Evolutionary conservation across 225 moss, liverwort and hornwort species (phyloP), one percentile per base, ranked within the genome.

Genomic region (Climacium dendroides): DNA sequence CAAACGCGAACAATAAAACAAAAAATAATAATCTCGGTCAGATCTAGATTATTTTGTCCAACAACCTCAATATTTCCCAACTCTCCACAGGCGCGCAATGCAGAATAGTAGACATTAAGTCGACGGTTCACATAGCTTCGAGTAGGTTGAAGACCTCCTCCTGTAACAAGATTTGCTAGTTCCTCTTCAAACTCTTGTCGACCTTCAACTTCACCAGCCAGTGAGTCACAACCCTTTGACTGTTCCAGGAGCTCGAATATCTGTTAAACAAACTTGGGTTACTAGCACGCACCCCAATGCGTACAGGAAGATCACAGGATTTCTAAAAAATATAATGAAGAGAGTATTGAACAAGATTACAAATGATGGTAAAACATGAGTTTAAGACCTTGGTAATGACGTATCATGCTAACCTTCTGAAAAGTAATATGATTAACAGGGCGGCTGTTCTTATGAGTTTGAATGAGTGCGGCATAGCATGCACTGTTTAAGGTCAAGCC

Each of bases 201-300:
- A 26, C 61, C 73, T 90, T 95, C 97, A 76, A 53, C 86, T 84
- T 92, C 94, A 81, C 91, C 89, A 60, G 95, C 86, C 37, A 92
- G 87, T 70, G 91, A 86, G 84, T 90, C 93, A 86, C 94, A 94
- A 41, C 91, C 89, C 87, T 96, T 95, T 45, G 96, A 96, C 74
- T 95, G 96, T 81, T 97, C 95, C 82, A 97, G 85, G 41, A 97
- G 79, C 85, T 96, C 97, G 89, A 96, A 94, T 74, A 97, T 97
- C 96, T 96, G 92, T 83, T 85, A 35, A 81, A 88, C 47, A 69
- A 85, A 85, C 54, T 60, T 69, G 30, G 13, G 54, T 70, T 54
- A 83, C 43, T 80, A 61, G 75, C 35, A 69, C 29, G 19, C 82
- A 66, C 22, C 45, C 67, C 70, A 50, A 85, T 43, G 70, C 23